Conservation (phyloP, 805 yeast genomes). For the Starmerella ratchasimensis region DNA sequence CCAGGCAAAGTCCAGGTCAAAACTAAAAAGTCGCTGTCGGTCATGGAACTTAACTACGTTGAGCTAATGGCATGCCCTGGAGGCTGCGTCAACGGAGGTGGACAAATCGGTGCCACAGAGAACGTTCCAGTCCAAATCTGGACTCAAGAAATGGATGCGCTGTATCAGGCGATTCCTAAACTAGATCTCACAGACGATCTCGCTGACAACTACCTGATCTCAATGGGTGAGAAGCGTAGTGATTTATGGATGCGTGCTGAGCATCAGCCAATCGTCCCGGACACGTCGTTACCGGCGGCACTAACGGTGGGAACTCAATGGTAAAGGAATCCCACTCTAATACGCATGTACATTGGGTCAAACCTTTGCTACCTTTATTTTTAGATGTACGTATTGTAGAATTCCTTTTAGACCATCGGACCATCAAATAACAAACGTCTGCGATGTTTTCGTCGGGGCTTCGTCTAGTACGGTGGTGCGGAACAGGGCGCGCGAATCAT, state of each 20-base stretch:
- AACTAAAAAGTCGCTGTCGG: slow-evolving; percentile 36
- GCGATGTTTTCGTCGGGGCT: too few species aligned
- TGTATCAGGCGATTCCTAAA: slow-evolving; percentile 25
- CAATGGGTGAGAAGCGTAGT: slow-evolving; percentile 6
- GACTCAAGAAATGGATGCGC: slow-evolving; percentile 25
- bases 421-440: too few species aligned
- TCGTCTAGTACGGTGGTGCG: too few species aligned
- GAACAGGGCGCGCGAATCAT: too few species aligned
- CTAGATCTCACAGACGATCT: slow-evolving; percentile 9
- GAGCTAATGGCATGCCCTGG: slow-evolving; percentile 98
- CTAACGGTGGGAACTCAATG: slow-evolving; percentile 21
- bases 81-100: slow-evolving; percentile 96
- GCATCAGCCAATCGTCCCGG: slow-evolving; percentile 17
- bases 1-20: slow-evolving; percentile 18
- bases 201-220: slow-evolving; percentile 1
- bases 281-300: slow-evolving; percentile 17
- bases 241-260: slow-evolving; percentile 10
- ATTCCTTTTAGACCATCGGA: too few species aligned
- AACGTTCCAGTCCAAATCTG: slow-evolving; percentile 23
- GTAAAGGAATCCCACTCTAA: slow-evolving; percentile 8
- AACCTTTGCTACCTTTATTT: too few species aligned
- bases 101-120: slow-evolving; percentile 47
- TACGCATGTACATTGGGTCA: too few species aligned
- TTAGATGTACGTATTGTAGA: too few species aligned
- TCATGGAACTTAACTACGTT: slow-evolving; percentile 59